phyloP scores from a whole-genome alignment of 805 yeast genomes.

The Kazachstania psychrophila region DNA sequence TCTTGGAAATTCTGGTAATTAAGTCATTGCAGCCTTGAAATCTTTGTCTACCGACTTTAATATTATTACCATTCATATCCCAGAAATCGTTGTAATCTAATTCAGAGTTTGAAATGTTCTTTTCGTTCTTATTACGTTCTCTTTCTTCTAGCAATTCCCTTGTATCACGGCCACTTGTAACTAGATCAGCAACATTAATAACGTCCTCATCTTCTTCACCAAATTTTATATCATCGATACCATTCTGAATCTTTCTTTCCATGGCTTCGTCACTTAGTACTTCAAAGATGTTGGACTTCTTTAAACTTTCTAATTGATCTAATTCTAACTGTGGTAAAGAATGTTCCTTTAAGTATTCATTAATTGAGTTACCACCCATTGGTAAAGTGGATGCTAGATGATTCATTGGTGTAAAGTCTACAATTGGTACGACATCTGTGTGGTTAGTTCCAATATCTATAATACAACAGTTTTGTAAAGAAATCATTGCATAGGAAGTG shows the following conservation, averaged over 20 bases:
- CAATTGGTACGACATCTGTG: constrained; percentile 71
- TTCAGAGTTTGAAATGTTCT: constrained; percentile 48
- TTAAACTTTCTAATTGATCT: constrained; percentile 63
- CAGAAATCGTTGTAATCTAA: constrained; percentile 62
- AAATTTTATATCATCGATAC: constrained; percentile 27
- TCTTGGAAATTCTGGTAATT: constrained; percentile 44
- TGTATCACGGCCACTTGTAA: constrained; percentile 60
- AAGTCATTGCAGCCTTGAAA: constrained; percentile 68
- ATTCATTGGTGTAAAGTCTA: constrained; percentile 56
- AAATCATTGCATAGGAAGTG: constrained; percentile 64
- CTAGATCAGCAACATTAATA: constrained; percentile 82
- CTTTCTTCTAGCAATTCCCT: constrained; percentile 61
- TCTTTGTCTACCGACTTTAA: constrained; percentile 82
- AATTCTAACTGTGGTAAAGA: constrained; percentile 49
- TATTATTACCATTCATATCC: constrained; percentile 46
- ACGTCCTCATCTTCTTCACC: constrained; percentile 55
- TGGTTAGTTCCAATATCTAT: constrained; percentile 72
- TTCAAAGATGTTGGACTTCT: constrained; percentile 68
- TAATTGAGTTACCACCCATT: constrained; percentile 60
- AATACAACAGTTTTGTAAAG: constrained; percentile 55
- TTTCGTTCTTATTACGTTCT: constrained; percentile 37
- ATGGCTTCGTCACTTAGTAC: constrained; percentile 62
- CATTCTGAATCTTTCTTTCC: constrained; percentile 49
- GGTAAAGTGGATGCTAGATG: constrained; percentile 43
- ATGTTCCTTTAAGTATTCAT: constrained; percentile 37